Percentiles rank a stretch among this genome's conserved stretches.
Evolutionary conservation across 2,329 filamentous ascomycete genomes (phyloP).

Genomic region (Fusarium nelsonii): DNA sequence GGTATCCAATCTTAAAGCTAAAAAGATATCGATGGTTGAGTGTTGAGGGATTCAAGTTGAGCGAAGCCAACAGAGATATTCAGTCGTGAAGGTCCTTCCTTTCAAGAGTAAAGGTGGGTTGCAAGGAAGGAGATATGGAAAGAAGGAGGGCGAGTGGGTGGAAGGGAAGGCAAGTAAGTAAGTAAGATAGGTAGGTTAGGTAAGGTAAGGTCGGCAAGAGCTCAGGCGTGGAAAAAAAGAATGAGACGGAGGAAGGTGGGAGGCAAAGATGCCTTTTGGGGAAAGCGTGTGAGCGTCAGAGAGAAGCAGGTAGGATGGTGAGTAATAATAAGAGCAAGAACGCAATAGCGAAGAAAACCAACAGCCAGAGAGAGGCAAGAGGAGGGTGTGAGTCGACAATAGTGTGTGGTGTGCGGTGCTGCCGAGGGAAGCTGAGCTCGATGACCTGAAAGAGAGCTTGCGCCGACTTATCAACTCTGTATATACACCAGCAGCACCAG

Average conservation of each 20-base stretch:
- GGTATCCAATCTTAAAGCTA: constrained; percentile 12
- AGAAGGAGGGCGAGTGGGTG: constrained; percentile 29
- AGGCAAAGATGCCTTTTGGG: constrained; percentile 48
- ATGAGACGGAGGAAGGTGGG: constrained; percentile 46
- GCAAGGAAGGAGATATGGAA: constrained; percentile 34
- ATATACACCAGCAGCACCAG: constrained; percentile 29
- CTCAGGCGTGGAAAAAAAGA: constrained; percentile 38
- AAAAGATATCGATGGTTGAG: constrained; percentile 9
- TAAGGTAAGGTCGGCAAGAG: constrained; percentile 39
- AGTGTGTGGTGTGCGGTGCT: constrained; percentile 44
- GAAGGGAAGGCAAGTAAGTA: constrained; percentile 25
- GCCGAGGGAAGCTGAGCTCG: constrained; percentile 41
- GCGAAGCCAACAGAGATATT: constrained; percentile 22
- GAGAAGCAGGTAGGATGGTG: constrained; percentile 15
- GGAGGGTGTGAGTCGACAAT: constrained; percentile 42
- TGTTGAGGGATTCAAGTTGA: constrained; percentile 25
- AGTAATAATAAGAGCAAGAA: constrained; percentile 46
- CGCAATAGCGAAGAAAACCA: constrained; percentile 35
- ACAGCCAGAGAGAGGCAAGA: constrained; percentile 38
- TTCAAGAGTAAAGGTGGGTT: constrained; percentile 29
- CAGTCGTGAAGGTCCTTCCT: constrained; percentile 20
- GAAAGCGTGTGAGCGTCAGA: constrained; percentile 43
- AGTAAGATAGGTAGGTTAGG: constrained; percentile 21
- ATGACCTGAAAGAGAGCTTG: constrained; percentile 34
- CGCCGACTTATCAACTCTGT: constrained; percentile 24